Conservation (phyloP, 768 basidiomycete genomes). For the Exidia glandulosa region DNA sequence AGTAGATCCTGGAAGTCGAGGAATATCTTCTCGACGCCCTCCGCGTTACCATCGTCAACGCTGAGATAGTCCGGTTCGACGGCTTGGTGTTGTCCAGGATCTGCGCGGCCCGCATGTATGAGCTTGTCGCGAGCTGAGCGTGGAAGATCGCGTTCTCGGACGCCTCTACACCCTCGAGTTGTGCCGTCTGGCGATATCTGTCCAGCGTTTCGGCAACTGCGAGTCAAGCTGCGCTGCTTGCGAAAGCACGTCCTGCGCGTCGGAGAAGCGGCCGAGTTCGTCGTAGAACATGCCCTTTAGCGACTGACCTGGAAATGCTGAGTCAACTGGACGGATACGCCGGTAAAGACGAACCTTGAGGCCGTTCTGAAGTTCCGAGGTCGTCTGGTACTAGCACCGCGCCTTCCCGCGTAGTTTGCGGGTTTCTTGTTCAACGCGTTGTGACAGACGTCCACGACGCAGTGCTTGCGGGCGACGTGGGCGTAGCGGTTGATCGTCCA, state of each 20-base stretch:
- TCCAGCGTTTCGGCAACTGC: constrained; percentile 92
- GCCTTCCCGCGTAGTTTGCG: constrained; percentile 97
- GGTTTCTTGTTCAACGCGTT: constrained; percentile 90
- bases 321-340: background rate
- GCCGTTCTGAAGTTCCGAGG: constrained; percentile 84
- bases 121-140: constrained; percentile 88
- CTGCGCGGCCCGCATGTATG: constrained; percentile 95
- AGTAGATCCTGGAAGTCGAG: constrained; percentile 85
- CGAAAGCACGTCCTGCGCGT: constrained; percentile 84
- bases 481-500: constrained; percentile 99
- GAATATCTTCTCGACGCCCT: constrained; percentile 32
- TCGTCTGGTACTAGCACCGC: constrained; percentile 93
- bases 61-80: constrained; percentile 85
- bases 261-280: constrained; percentile 71
- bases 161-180: constrained; percentile 88
- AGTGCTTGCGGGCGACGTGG: constrained; percentile 95
- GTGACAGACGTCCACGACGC: constrained; percentile 91
- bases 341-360: constrained; percentile 37
- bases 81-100: constrained; percentile 90
- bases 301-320: constrained; percentile 55
- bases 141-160: constrained; percentile 46
- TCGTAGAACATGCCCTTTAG: constrained; percentile 98
- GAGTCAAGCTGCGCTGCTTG: constrained; percentile 96
- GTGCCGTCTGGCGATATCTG: constrained; percentile 92
- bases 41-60: constrained; percentile 61